These are phyloP conservation scores for Lecanicillium sp. DNA, from an alignment of 2,329 filamentous ascomycete genomes.

Conservation along the genomic window DNA sequence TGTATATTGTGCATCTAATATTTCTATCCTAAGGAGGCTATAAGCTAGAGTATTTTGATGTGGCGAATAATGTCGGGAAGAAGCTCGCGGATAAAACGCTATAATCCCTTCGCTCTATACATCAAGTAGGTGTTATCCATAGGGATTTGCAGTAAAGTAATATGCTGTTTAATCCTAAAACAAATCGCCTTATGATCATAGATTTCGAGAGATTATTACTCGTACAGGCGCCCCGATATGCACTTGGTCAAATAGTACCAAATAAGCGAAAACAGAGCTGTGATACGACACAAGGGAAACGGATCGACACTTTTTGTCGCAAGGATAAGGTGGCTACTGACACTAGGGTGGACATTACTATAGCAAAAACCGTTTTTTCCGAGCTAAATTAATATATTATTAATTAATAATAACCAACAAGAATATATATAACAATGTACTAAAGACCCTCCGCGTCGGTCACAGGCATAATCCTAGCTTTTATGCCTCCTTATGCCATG, in stretches of 20 bases:
- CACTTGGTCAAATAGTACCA: background rate
- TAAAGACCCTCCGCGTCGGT: background rate
- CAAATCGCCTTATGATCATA: background rate
- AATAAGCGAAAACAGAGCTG: background rate
- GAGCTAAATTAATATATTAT: background rate
- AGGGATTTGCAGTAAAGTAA: background rate
- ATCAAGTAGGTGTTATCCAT: background rate
- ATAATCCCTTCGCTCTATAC: background rate
- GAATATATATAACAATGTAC: background rate
- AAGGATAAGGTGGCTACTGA: background rate
- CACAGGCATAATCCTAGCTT: background rate
- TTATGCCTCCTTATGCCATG: background rate
- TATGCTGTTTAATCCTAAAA: background rate
- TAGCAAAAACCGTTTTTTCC: background rate
- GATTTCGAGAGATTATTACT: background rate
- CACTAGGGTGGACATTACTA: background rate
- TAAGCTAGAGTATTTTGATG: background rate
- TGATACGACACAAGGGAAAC: background rate
- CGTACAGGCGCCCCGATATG: background rate
- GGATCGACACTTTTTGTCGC: background rate
- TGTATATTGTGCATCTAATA: constrained; percentile 28
- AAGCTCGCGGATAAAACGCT: background rate
- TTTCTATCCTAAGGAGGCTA: constrained; percentile 31
- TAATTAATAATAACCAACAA: background rate
- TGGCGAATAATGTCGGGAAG: background rate